Evolutionary conservation across 495 filamentous ascomycete genomes (phyloP).

Genomic region (Hyphodiscus hymeniophilus): DNA sequence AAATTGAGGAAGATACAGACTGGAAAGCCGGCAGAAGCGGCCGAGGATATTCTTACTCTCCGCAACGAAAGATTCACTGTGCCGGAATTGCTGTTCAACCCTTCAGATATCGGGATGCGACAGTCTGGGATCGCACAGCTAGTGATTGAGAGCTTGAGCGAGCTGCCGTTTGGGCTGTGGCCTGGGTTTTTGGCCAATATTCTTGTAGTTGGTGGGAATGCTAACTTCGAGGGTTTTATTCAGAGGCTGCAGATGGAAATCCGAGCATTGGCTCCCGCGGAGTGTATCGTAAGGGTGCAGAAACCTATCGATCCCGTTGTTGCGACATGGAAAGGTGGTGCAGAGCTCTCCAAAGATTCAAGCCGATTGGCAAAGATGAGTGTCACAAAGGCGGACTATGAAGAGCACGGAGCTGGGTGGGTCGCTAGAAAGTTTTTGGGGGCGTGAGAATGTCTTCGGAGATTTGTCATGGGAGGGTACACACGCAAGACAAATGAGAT

Average conservation of each 20-base stretch:
- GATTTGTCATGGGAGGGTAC: neutral
- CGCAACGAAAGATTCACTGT: slow-evolving; percentile 89
- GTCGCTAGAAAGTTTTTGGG: slow-evolving; percentile 57
- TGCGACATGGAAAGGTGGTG: slow-evolving; percentile 79
- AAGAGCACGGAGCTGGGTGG: slow-evolving; percentile 78
- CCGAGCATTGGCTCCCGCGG: slow-evolving; percentile 62
- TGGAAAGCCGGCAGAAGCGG: slow-evolving; percentile 42
- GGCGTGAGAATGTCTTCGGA: neutral
- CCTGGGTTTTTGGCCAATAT: slow-evolving; percentile 79
- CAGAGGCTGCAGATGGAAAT: slow-evolving; percentile 75
- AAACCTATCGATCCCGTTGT: slow-evolving; percentile 67
- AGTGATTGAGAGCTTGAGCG: slow-evolving; percentile 72
- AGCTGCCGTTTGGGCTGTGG: slow-evolving; percentile 67
- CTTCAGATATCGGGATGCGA: slow-evolving; percentile 77
- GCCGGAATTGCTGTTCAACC: slow-evolving; percentile 83
- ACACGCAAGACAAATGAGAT: neutral
- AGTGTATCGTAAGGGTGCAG: slow-evolving; percentile 67
- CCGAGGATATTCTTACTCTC: slow-evolving; percentile 78
- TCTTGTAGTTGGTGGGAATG: slow-evolving; percentile 81
- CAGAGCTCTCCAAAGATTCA: slow-evolving; percentile 60
- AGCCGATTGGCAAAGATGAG: slow-evolving; percentile 50
- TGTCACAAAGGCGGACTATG: slow-evolving; percentile 82
- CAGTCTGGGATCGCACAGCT: slow-evolving; percentile 76
- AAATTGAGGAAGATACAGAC: slow-evolving; percentile 51
- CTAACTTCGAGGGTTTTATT: slow-evolving; percentile 71